Evolutionary conservation across 306 rosid species (phyloP).

Genomic region (Hippophae rhamnoides): DNA sequence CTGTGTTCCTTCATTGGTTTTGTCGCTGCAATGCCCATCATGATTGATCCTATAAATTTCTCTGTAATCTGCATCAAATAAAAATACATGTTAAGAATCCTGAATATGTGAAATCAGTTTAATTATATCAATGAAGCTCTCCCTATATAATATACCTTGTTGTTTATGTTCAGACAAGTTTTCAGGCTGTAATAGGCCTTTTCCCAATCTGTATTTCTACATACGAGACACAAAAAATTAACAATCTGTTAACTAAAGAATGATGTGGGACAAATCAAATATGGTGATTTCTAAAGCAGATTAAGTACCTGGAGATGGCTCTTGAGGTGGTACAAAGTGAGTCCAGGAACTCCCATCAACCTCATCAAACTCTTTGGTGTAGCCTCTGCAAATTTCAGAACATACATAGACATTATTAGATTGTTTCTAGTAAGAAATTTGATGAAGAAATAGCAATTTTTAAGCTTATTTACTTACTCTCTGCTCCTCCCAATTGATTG

Average conservation of each 20-base stretch:
- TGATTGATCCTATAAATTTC: constrained; percentile 33
- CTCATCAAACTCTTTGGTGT: constrained; percentile 94
- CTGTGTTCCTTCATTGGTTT: constrained; percentile 38
- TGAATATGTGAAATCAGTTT: neutral
- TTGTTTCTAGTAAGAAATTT: neutral
- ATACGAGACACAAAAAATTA: constrained; percentile 17
- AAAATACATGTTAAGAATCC: neutral
- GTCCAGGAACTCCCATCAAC: constrained; percentile 80
- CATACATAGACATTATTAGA: constrained; percentile 7
- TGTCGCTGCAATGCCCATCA: constrained; percentile 40
- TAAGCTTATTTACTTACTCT: constrained; percentile 47
- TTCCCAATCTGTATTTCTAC: constrained; percentile 88
- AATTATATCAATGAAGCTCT: neutral
- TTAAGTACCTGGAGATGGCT: constrained; percentile 91
- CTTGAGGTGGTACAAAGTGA: constrained; percentile 89
- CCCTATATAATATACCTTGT: constrained; percentile 40
- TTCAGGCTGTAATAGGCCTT: constrained; percentile 49
- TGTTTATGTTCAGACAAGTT: constrained; percentile 40
- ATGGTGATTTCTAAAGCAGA: constrained; percentile 13
- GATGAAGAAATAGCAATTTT: neutral
- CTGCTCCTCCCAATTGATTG: constrained; percentile 86
- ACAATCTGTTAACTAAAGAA: constrained; percentile 7
- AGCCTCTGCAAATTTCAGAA: constrained; percentile 53
- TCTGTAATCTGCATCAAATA: constrained; percentile 35
- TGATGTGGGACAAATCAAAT: constrained; percentile 4